Conservation (phyloP, 257 asterid species). For the Mentha longifolia region DNA sequence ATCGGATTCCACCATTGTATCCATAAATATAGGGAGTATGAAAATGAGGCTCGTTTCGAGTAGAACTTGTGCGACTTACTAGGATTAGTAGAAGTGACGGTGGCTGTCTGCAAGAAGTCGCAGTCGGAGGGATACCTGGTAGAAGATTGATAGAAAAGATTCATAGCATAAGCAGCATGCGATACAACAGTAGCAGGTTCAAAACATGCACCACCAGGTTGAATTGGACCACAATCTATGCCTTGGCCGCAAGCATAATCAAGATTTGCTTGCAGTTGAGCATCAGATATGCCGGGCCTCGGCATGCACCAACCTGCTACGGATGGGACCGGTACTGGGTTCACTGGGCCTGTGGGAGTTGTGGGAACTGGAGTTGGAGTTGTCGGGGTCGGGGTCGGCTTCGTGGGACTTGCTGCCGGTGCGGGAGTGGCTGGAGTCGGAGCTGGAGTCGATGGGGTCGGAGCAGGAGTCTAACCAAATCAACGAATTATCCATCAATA, state of each 20-base stretch:
- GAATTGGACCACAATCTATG: conserved; percentile 74
- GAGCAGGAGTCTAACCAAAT: conserved; percentile 56
- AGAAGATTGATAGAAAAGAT: conserved; percentile 77
- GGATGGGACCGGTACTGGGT: conserved; percentile 47
- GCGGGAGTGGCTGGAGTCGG: conserved; percentile 45
- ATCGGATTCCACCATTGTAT: too few species aligned
- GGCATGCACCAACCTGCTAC: conserved; percentile 77
- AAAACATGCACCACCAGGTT: conserved; percentile 76
- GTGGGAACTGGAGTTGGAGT: conserved; percentile 40
- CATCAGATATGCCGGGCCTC: conserved; percentile 49
- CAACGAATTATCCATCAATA: conserved; percentile 17
- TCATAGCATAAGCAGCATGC: conserved; percentile 87
- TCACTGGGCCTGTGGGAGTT: conserved; percentile 31
- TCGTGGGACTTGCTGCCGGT: conserved; percentile 29
- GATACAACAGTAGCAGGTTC: conserved; percentile 62
- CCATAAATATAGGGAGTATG: too few species aligned
- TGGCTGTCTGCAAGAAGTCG: conserved; percentile 70
- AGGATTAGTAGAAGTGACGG: conserved; percentile 62
- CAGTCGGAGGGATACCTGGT: conserved; percentile 83
- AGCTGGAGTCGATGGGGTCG: conserved; percentile 44
- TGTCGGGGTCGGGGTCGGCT: conserved; percentile 44
- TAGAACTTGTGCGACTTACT: conserved; percentile 47
- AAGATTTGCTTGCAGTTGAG: conserved; percentile 70
- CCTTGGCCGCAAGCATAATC: conserved; percentile 75
- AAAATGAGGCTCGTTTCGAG: not conserved